These are phyloP conservation scores for Colletotrichum truncatum DNA, from an alignment of 2,329 filamentous ascomycete species.

Conservation along the genomic window DNA sequence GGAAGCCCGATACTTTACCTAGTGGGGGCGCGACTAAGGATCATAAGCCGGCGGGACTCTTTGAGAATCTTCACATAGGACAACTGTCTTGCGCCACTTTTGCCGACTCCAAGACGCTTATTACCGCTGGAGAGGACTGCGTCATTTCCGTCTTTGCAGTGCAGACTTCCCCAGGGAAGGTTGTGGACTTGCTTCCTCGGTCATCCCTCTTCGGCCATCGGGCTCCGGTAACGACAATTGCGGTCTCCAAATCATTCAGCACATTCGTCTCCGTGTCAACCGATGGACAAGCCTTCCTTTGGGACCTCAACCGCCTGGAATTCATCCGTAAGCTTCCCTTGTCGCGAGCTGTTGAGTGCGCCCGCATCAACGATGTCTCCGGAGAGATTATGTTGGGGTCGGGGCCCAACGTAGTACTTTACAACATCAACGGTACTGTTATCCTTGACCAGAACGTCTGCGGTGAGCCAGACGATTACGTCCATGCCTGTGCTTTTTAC, in stretches of 20 bases:
- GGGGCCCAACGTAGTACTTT: slow-evolving; percentile 78
- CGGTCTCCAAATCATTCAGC: slow-evolving; percentile 88
- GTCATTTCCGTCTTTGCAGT: slow-evolving; percentile 88
- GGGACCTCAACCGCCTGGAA: slow-evolving; percentile 91
- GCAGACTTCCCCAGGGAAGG: slow-evolving; percentile 67
- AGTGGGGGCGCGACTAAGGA: slow-evolving; percentile 37
- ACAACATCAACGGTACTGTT: slow-evolving; percentile 86
- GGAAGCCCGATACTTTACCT: not conserved
- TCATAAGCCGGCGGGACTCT: slow-evolving; percentile 76
- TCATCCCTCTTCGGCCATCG: slow-evolving; percentile 92
- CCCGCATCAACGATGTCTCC: slow-evolving; percentile 87
- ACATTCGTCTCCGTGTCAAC: slow-evolving; percentile 84
- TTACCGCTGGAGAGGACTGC: slow-evolving; percentile 93
- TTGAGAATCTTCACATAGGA: slow-evolving; percentile 92
- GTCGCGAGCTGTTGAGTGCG: slow-evolving; percentile 72
- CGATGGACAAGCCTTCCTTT: slow-evolving; percentile 86
- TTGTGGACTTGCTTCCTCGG: slow-evolving; percentile 80
- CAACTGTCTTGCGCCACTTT: slow-evolving; percentile 87
- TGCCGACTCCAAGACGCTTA: slow-evolving; percentile 87
- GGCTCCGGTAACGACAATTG: slow-evolving; percentile 81
- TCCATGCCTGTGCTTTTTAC: slow-evolving; percentile 89
- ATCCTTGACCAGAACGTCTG: slow-evolving; percentile 87
- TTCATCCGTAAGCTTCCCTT: slow-evolving; percentile 81
- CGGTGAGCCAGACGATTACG: slow-evolving; percentile 73
- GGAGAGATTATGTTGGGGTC: slow-evolving; percentile 90